Conservation (phyloP, 1,139 yeast genomes). For the Geotrichum candidum region DNA sequence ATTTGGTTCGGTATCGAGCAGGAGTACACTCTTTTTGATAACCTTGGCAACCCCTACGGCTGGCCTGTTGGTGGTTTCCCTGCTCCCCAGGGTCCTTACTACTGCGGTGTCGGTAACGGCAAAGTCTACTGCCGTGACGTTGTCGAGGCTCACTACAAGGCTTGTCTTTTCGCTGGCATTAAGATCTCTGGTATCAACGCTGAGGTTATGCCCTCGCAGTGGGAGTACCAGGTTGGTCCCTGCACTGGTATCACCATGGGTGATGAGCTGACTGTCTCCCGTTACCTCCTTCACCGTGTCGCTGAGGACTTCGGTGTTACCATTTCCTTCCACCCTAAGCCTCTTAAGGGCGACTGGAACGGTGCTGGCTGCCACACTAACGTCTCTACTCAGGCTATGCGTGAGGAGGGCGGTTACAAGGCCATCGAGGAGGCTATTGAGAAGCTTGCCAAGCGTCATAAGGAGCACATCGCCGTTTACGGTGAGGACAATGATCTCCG, state of each 20-base stretch:
- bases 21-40: constrained; percentile 94
- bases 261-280: constrained; percentile 93
- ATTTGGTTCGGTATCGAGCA: constrained; percentile 99
- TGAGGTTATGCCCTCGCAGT: constrained; percentile 99
- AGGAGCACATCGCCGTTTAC: constrained; percentile 90
- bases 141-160: constrained; percentile 98
- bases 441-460: constrained; percentile 92
- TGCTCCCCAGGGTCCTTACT: constrained; percentile 99
- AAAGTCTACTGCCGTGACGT: constrained; percentile 97
- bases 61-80: constrained; percentile 99
- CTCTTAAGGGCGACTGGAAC: constrained; percentile 97
- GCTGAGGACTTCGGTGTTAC: constrained; percentile 99
- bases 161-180: constrained; percentile 89
- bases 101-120: constrained; percentile 99
- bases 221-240: constrained; percentile 99
- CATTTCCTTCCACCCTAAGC: constrained; percentile 99
- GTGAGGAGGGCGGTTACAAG: constrained; percentile 94
- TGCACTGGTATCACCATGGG: constrained; percentile 95
- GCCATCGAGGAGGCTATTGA: constrained; percentile 86
- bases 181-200: constrained; percentile 94
- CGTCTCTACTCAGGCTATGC: constrained; percentile 88
- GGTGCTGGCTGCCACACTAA: constrained; percentile 99
- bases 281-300: constrained; percentile 86
- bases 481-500: constrained; percentile 93
- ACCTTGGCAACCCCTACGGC: constrained; percentile 84